Evolutionary conservation across 805 yeast genomes (phyloP), one percentile per base, ranked within the genome.

Genomic region (Starmerella floricola): DNA sequence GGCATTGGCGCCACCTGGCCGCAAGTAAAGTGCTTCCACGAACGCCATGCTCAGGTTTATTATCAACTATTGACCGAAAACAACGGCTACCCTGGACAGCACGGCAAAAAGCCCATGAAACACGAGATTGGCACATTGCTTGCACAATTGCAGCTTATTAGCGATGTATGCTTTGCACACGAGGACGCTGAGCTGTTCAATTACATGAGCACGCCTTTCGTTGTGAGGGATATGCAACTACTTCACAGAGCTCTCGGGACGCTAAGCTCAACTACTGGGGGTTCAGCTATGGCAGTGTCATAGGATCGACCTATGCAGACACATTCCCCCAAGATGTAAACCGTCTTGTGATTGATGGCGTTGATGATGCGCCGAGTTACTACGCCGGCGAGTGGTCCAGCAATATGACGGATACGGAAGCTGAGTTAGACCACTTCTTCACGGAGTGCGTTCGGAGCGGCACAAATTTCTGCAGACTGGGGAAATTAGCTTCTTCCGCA

Each of bases 191-290:
- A 41, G 20, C 17, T 34, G 24, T 35, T 46, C 27, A 34, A 41
- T 18, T 51, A 38, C 34, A 37, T 52, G 34, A 31, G 50, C 31
- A 51, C 55, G 10, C 47, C 55, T 4, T 40, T 47, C 34, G 55
- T 51, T 8, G 51, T 51, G 8, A 47, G 53, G 12, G 55, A 52
- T 31, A 51, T 52, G 55, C 35, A 44, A 15, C 49, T 46, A 28
- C 34, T 52, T 13, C 53, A 53, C 41, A 29, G 35, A 6, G 53
- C 55, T 6, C 36, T 52, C 19, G 55, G 55, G 55, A 52, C 40
- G 44, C 28, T 2, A 51, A 51, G 38, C 38, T 52, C 21, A 51
- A 52, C 41, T 52, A 52, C 42, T 52, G 55, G 55, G 55, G 55
- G 20, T 52, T 49, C 45, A 48, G 53, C 28, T 52, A 52, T 36